A percentile compares a stretch with the other conserved stretches of the same genome.
These are phyloP conservation scores for Stagonosporopsis rhizophila DNA, from an alignment of 2,329 filamentous ascomycete genomes.

Conservation along the genomic window DNA sequence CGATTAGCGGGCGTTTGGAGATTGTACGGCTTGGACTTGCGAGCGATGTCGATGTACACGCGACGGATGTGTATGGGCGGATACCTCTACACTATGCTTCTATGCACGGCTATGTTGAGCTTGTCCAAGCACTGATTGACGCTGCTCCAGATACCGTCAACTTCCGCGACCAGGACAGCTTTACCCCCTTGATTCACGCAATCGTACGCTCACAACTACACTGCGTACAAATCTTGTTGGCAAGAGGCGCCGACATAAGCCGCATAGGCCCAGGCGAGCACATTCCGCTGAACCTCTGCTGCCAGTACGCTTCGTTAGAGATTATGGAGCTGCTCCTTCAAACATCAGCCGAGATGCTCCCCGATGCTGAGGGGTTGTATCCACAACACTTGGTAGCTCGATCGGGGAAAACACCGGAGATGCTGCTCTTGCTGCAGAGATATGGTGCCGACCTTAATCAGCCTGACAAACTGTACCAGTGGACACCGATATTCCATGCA, in stretches of 20 bases:
- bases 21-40: slow-evolving; percentile 79
- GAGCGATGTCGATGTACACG: slow-evolving; percentile 75
- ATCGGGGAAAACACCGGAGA: slow-evolving; percentile 79
- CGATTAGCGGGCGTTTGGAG: slow-evolving; percentile 85
- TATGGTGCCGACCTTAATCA: slow-evolving; percentile 92
- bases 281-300: slow-evolving; percentile 92
- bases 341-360: slow-evolving; percentile 80
- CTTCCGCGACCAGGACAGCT: slow-evolving; percentile 93
- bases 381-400: slow-evolving; percentile 96
- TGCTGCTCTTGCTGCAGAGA: slow-evolving; percentile 79
- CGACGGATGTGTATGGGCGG: slow-evolving; percentile 91
- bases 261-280: slow-evolving; percentile 87
- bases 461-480: slow-evolving; percentile 93
- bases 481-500: slow-evolving; percentile 95
- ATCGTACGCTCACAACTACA: slow-evolving; percentile 86
- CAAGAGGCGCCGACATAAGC: slow-evolving; percentile 81
- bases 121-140: slow-evolving; percentile 76
- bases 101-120: slow-evolving; percentile 87
- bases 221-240: slow-evolving; percentile 80
- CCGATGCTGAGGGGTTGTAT: slow-evolving; percentile 93
- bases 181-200: slow-evolving; percentile 92
- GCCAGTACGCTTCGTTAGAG: slow-evolving; percentile 85
- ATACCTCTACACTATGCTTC: slow-evolving; percentile 95
- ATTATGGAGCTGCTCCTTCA: slow-evolving; percentile 87
- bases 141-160: slow-evolving; percentile 79